These are phyloP conservation scores for Tritrichomonas musculus DNA, from an alignment of 208 protist species.

Conservation along the genomic window DNA sequence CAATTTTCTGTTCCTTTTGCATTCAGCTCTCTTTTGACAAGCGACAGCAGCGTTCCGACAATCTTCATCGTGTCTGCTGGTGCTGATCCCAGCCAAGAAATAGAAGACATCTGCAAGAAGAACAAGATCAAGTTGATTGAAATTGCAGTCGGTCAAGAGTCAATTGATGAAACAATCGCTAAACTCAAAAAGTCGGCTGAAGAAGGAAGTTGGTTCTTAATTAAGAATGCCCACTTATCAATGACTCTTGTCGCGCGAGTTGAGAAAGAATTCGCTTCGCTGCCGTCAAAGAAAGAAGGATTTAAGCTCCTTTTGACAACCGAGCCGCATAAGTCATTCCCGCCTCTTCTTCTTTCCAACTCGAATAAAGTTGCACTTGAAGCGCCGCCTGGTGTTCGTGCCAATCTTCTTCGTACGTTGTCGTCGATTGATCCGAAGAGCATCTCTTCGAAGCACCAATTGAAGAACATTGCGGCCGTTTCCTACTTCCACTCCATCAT, in stretches of 20 bases:
- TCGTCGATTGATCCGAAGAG: constrained; percentile 38
- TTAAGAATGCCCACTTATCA: constrained; percentile 20
- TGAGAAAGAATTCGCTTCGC: constrained; percentile 25
- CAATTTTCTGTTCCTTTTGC: constrained; percentile 15
- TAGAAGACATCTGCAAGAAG: constrained; percentile 66
- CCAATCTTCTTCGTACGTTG: constrained; percentile 83
- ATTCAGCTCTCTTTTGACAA: neutral
- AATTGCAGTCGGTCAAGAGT: constrained; percentile 84
- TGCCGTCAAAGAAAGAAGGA: constrained; percentile 37
- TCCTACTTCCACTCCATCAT: constrained; percentile 86
- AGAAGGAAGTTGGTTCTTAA: constrained; percentile 28
- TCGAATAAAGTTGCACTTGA: constrained; percentile 87
- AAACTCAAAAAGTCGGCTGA: neutral
- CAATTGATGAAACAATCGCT: constrained; percentile 55
- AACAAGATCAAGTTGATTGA: constrained; percentile 70
- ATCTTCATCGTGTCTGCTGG: constrained; percentile 82
- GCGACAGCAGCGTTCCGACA: constrained; percentile 55
- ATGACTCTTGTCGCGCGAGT: neutral
- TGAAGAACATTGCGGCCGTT: constrained; percentile 59
- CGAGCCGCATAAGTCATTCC: constrained; percentile 80
- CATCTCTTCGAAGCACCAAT: neutral
- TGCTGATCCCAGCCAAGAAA: constrained; percentile 81
- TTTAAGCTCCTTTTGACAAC: constrained; percentile 88
- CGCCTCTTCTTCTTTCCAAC: constrained; percentile 77
- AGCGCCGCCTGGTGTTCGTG: constrained; percentile 80